Evolutionary conservation across 306 rosid species (phyloP), one percentile per base, ranked within the genome.

Genomic region (Hippophae gyantsensis): DNA sequence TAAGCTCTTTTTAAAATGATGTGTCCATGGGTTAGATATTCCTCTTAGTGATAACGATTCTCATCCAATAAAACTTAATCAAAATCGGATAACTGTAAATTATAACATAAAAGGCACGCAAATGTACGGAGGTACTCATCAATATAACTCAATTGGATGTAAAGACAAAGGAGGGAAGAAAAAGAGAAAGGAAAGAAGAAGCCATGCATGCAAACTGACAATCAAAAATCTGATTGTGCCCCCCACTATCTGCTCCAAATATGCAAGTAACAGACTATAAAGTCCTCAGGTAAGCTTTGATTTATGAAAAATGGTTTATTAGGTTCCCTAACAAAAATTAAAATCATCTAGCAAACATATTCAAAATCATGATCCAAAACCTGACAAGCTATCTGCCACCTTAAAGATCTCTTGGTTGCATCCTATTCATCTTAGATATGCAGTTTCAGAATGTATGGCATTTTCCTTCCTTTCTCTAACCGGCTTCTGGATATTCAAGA

Each of bases 1-100:
- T 9, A 26, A 64, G 63, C 64, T 65, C 26, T 40, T 60, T 6
- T 60, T 54, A 54, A 61, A 66, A 46, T 57, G 43, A 46, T 61
- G 14, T 63, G 57, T 50, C 52, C 62, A 54, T 43, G 57, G 13
- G 62, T 32, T 43, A 61, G 46, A 48, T 8, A 72, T 49, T 27
- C 25, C 43, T 52, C 25, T 61, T 7, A 54, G 9, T 26, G 5
- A 32, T 32, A 7, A 45, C 38, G 8, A 54, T 40, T 53, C 13
- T 27, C 26, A 47, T 13, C 3, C 18, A 46, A 38, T 44, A 6
- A 18, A 40, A 13, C 9, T 9, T 18, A 44, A 32, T 44, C 47
- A 41, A 52, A 32, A 51, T 49, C 43, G 2, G 53, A 49, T 32
- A 57, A 44, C 55, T 40, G 50, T 25, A 40, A 45, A 13, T 52